Base-by-base conservation (phyloP, 805 yeast genomes). In the Saccharomycopsis selenospora region DNA sequence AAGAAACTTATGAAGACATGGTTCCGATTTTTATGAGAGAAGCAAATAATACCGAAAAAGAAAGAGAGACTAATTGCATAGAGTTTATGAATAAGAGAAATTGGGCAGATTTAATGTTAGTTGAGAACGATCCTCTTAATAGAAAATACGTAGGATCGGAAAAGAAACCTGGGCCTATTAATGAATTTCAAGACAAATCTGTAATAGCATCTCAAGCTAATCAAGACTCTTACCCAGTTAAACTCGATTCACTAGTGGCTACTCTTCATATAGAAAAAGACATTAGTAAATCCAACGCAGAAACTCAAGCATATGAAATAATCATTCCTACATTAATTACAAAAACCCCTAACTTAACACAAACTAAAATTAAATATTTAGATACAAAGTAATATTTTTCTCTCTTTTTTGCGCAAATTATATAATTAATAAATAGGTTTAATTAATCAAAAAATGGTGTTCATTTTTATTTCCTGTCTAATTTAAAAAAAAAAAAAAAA, bases 191-290 rank as follows among this genome's bases (percentile, higher is more conserved):
- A 4, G 29, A 30, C 2, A n/a, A 42, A 18, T 18, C 40, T 7
- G 4, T 47, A 7, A 27, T 47, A 6, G 14, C 5, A 27, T 6
- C 28, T 45, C 45, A 51, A 18, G 48, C 56, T 43, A 26, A 51
- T 36, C 64, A 68, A 49, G 61, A 71, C 36, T 66, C 71, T 36
- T 84, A 84, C 56, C 84, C 83, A 4, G 66, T 80, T 4, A 71
- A 73, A 11, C 64, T 66, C 5, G 76, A 76, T 42, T 73, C 87
- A 5, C 62, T 89, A 40, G 78, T 83, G 3, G 77, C 87, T 2
- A 78, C 86, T 1, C 64, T 89, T 30, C 88, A 82, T 56, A 83
- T 87, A 40, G 96, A 89, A 61, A 71, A 71, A 44, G 81, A 85
- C 52, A 69, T 70, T 11, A 56, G 54, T 2, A 71, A 77, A 50